Conservation (phyloP, 2,329 filamentous ascomycete species). For the Aspergillus sp. region DNA sequence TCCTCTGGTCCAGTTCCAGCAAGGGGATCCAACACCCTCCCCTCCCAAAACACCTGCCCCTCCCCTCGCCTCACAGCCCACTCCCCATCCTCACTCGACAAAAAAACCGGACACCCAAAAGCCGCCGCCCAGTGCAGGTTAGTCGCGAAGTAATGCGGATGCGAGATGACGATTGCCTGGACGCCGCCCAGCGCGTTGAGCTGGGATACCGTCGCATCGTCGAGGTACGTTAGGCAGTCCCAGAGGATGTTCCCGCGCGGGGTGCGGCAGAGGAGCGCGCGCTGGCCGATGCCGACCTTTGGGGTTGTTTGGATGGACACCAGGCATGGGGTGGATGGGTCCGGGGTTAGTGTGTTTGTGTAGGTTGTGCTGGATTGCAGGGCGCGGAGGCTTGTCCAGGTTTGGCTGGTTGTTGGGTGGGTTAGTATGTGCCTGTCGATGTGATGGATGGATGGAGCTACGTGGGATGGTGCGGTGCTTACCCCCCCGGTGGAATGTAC, state of each 20-base stretch:
- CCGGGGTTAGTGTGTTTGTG: conserved; percentile 14
- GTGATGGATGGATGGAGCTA: background rate
- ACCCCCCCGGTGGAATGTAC: conserved; percentile 20
- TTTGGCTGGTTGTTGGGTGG: conserved; percentile 10
- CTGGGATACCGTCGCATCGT: conserved; percentile 49
- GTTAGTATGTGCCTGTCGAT: background rate
- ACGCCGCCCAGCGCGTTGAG: conserved; percentile 57
- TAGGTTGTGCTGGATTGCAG: conserved; percentile 13
- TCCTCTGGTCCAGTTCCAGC: conserved; percentile 1
- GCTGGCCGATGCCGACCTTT: conserved; percentile 64
- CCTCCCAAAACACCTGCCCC: conserved; percentile 20
- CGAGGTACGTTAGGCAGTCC: conserved; percentile 66
- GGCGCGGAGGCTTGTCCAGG: conserved; percentile 19
- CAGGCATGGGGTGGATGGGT: conserved; percentile 9
- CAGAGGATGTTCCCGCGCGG: conserved; percentile 63
- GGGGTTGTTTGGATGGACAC: conserved; percentile 31
- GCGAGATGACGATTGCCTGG: conserved; percentile 62
- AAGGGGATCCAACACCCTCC: conserved; percentile 23
- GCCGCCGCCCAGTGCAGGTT: conserved; percentile 62
- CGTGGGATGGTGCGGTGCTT: conserved; percentile 1
- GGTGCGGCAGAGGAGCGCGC: conserved; percentile 60
- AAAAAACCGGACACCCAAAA: conserved; percentile 62
- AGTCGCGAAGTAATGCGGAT: conserved; percentile 76
- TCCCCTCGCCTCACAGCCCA: conserved; percentile 49
- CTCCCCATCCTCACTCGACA: conserved; percentile 53